These are phyloP conservation scores for Rubia occidens DNA, from an alignment of 305 asterid species.

Conservation along the genomic window DNA sequence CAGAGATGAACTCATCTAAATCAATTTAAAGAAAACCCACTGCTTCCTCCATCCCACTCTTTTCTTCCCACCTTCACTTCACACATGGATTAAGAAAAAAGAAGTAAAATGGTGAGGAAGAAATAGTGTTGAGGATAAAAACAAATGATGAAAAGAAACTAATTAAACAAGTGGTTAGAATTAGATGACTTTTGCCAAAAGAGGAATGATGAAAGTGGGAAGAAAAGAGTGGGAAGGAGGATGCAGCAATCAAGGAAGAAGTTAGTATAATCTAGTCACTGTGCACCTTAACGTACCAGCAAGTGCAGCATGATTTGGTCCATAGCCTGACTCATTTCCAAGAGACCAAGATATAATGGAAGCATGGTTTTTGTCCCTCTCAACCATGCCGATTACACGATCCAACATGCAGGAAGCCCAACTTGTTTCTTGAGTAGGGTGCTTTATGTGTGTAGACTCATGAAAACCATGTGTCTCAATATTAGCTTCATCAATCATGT, in stretches of 20 bases:
- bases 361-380: conserved; percentile 95
- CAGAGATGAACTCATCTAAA: background rate
- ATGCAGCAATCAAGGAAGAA: background rate
- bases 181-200: background rate
- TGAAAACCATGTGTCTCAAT: conserved; percentile 95
- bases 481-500: conserved; percentile 98
- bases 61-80: background rate
- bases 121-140: background rate
- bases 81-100: background rate
- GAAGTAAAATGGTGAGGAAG: background rate
- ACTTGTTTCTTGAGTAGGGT: conserved; percentile 69
- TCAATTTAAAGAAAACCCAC: background rate
- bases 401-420: conserved; percentile 93
- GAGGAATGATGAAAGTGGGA: background rate
- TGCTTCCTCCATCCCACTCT: background rate
- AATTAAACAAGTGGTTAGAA: background rate
- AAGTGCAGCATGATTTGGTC: conserved; percentile 86
- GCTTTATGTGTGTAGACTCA: conserved; percentile 52
- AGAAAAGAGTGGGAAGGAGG: background rate
- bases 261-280: background rate
- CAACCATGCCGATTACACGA: conserved; percentile 92
- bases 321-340: conserved; percentile 93
- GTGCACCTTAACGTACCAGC: conserved; percentile 48
- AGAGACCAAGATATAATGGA: conserved; percentile 92
- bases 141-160: background rate